Evolutionary conservation across 176 grass and related monocot genomes (phyloP).

Genomic region (Bolboschoenus planiculmis): DNA sequence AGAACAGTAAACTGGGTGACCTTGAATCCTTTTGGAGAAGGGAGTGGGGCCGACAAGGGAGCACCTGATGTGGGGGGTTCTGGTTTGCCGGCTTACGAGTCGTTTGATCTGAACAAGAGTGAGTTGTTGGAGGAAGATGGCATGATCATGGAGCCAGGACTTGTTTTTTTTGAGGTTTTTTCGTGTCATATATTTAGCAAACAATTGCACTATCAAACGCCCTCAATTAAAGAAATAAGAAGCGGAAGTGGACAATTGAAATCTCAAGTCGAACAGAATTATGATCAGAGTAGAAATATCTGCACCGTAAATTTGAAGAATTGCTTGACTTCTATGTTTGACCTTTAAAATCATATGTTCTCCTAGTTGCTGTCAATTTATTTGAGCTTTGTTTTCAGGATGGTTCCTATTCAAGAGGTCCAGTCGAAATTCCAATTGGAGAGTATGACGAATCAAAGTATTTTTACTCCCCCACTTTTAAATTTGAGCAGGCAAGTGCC

Average conservation of each 20-base stretch:
- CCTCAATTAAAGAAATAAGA: neutral
- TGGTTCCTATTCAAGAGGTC: constrained; percentile 95
- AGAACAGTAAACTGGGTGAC: constrained; percentile 73
- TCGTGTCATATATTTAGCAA: neutral
- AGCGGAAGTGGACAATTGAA: neutral
- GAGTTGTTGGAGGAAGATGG: constrained; percentile 72
- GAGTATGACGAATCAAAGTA: constrained; percentile 82
- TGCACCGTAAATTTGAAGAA: neutral
- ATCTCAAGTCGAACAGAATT: neutral
- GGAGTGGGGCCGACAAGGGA: constrained; percentile 10
- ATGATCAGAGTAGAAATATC: neutral
- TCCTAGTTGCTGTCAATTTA: neutral
- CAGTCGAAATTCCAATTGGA: constrained; percentile 58
- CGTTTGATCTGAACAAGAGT: constrained; percentile 66
- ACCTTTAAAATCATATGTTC: neutral
- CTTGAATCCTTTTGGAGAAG: constrained; percentile 68
- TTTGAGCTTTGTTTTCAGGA: constrained; percentile 56
- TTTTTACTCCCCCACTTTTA: constrained; percentile 80
- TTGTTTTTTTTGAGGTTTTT: constrained; percentile 88
- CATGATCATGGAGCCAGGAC: constrained; percentile 66
- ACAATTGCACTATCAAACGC: neutral
- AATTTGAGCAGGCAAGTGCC: constrained; percentile 90
- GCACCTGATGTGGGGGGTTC: constrained; percentile 12
- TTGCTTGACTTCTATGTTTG: neutral
- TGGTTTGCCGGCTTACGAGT: constrained; percentile 55